Conservation (phyloP, 441 rosid genomes). For the Geranium incanum region DNA sequence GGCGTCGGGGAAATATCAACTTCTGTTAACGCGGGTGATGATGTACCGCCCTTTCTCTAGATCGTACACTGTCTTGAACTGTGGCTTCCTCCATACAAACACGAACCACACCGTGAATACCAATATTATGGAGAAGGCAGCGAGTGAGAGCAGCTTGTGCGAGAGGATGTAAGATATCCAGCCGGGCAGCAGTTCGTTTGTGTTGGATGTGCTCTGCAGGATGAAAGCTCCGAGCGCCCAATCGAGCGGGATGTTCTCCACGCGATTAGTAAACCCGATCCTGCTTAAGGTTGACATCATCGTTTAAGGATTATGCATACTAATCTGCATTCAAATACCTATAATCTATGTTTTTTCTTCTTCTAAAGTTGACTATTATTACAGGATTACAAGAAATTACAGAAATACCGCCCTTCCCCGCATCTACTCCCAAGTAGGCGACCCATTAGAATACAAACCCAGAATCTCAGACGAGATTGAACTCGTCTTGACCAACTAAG, state of each 20-base stretch:
- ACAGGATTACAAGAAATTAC: too few relatives aligned
- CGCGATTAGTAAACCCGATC: conserved; percentile 56
- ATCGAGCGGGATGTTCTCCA: conserved; percentile 70
- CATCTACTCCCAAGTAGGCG: too few relatives aligned
- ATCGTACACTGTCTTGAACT: conserved; percentile 75
- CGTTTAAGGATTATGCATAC: too few relatives aligned
- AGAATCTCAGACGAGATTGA: too few relatives aligned
- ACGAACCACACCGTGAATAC: conserved; percentile 46
- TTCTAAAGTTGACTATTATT: too few relatives aligned
- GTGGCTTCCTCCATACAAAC: conserved; percentile 77
- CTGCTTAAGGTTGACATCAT: conserved; percentile 29
- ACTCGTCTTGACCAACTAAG: too few relatives aligned
- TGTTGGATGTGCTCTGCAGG: conserved; percentile 40
- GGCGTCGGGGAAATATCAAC: conserved; percentile 19
- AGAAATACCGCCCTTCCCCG: too few relatives aligned
- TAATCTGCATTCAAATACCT: too few relatives aligned
- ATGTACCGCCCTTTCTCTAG: conserved; percentile 85
- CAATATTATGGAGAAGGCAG: conserved; percentile 39
- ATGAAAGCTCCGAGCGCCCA: conserved; percentile 96
- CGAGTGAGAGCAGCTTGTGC: conserved; percentile 28
- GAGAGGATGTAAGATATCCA: conserved; percentile 48
- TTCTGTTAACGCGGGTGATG: conserved; percentile 53
- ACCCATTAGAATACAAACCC: too few relatives aligned
- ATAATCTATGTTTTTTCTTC: too few relatives aligned
- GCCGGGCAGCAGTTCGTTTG: conserved; percentile 25